These are phyloP conservation scores for Sclerotinia minor DNA, from an alignment of 2,329 filamentous ascomycete species.

Conservation along the genomic window DNA sequence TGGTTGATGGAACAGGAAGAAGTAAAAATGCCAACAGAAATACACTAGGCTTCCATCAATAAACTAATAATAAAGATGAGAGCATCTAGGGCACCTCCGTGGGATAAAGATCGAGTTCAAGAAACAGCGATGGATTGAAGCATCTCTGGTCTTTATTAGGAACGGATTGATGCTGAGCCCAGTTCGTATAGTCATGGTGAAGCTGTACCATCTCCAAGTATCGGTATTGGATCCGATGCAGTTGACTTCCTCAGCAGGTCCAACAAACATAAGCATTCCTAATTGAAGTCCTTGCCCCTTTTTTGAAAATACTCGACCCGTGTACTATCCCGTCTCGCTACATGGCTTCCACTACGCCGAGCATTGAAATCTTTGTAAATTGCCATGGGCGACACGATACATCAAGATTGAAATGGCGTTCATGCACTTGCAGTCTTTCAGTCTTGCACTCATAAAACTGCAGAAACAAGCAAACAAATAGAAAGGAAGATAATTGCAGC, in stretches of 20 bases:
- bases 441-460: not conserved
- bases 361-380: not conserved
- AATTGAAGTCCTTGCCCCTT: not conserved
- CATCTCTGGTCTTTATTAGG: not conserved
- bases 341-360: no score
- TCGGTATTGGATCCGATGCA: not conserved
- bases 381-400: not conserved
- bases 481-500: constrained; percentile 10
- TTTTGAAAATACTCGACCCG: not conserved
- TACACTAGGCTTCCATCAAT: not conserved
- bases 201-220: not conserved
- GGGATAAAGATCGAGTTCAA: not conserved
- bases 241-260: not conserved
- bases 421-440: not conserved
- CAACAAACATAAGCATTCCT: not conserved
- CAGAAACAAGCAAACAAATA: constrained; percentile 4
- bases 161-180: not conserved
- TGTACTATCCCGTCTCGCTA: not conserved
- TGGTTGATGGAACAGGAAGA: constrained; percentile 4
- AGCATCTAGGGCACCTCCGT: not conserved
- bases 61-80: not conserved
- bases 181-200: not conserved
- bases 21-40: not conserved
- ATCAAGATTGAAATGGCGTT: not conserved
- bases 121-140: not conserved